Evolutionary conservation across 2,329 filamentous ascomycete species (phyloP), one percentile per base, ranked within the genome.

Genomic region (Pseudocercospora crystallina): DNA sequence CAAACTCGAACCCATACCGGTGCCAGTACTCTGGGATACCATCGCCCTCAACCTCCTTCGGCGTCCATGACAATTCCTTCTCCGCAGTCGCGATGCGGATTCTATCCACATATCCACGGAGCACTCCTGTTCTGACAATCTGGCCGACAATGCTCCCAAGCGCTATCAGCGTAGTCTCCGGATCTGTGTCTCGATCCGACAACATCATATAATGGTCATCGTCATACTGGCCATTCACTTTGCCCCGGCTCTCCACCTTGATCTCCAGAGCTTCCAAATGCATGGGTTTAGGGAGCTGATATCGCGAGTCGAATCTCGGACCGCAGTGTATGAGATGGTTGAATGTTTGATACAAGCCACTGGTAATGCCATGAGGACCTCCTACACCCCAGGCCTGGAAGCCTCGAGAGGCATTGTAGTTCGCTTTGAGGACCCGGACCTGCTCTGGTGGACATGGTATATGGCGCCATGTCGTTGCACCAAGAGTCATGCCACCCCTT

Each of bases 1-100:
- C 57, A 43, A 53, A 59, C 9, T 59, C 59, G 26, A 61, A 61
- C 2, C 58, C 58, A 44, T 61, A 60, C 8, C 56, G 30, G 17
- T 47, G 48, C 52, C 57, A 60, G 35, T 45, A 35, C 39, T 53
- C 51, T 31, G 57, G 53, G 9, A 61, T 54, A 17, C 56, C 48
- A 5, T 48, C 42, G 8, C 51, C 53, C 15, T 52, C 32, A 9
- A 53, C 39, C 14, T 48, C 40, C n/a, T 33, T 31, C 10, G 52
- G 46, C 29, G 34, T 42, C 51, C 51, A 53, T 8, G 47, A 41
- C 9, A 56, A 30, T 11, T 32, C 35, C 13, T 53, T 49, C n/a
- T 54, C 51, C 8, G 40, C 43, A 31, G 43, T 39, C 14, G 35
- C 41, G 14, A 60, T 41, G 9, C 43, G 33, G 17, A 61, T 53